Percentiles rank a stretch among this genome's conserved stretches.
phyloP scores from a whole-genome alignment of 1,284 basidiomycete genomes.

The Ustilago curta region DNA sequence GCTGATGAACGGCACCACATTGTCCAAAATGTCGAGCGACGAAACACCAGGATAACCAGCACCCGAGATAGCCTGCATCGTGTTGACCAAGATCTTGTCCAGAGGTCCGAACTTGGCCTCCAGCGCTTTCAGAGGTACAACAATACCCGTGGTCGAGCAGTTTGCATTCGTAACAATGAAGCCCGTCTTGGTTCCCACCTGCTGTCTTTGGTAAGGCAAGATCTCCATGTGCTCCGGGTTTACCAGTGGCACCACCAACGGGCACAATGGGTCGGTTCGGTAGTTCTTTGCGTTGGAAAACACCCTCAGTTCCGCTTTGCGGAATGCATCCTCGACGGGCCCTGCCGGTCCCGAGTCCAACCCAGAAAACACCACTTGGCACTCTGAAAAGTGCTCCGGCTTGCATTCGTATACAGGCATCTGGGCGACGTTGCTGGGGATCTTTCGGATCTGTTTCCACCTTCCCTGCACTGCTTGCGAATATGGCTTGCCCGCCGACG shows the following conservation, averaged over 20 bases:
- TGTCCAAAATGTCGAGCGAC: conserved; percentile 92
- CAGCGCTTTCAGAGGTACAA: conserved; percentile 91
- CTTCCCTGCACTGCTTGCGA: conserved; percentile 75
- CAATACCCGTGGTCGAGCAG: conserved; percentile 94
- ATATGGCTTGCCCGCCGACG: conserved; percentile 90
- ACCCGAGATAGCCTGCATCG: conserved; percentile 97
- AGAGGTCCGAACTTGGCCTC: conserved; percentile 93
- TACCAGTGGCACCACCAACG: conserved; percentile 95
- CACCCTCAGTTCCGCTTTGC: conserved; percentile 86
- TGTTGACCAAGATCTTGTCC: conserved; percentile 89
- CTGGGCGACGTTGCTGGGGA: conserved; percentile 78
- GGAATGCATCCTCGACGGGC: conserved; percentile 89
- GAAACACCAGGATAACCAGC: conserved; percentile 95
- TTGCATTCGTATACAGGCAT: conserved; percentile 83
- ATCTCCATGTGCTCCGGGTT: conserved; percentile 89
- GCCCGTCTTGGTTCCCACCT: conserved; percentile 76
- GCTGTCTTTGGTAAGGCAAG: conserved; percentile 80
- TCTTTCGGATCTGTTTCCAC: conserved; percentile 89
- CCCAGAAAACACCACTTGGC: conserved; percentile 92
- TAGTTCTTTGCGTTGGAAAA: conserved; percentile 99
- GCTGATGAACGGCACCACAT: conserved; percentile 92
- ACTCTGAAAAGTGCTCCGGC: conserved; percentile 82
- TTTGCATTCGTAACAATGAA: conserved; percentile 99
- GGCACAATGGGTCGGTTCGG: conserved; percentile 91
- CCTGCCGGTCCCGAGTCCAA: conserved; percentile 94